Conservation (phyloP, 1,139 yeast species). For the Kodamaea plutei region DNA sequence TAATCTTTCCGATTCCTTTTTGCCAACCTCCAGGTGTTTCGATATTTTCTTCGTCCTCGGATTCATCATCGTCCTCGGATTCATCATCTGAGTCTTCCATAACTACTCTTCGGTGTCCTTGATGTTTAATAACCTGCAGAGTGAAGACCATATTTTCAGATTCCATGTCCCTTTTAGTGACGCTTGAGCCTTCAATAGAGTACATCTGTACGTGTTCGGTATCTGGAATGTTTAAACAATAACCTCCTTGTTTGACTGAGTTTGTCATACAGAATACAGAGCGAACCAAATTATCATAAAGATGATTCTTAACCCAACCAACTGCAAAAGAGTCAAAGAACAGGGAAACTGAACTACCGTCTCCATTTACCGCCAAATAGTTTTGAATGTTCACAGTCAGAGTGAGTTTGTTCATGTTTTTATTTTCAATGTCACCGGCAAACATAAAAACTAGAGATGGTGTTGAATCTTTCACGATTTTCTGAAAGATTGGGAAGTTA, state of each 20-base stretch:
- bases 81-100: not conserved
- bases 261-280: conserved; percentile 44
- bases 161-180: too few relatives aligned
- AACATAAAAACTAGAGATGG: conserved; percentile 36
- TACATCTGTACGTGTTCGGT: too few relatives aligned
- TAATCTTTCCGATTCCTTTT: too few relatives aligned
- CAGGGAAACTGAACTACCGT: conserved; percentile 10
- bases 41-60: not conserved
- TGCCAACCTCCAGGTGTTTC: too few relatives aligned
- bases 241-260: conserved; percentile 28
- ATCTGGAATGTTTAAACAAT: conserved; percentile 37
- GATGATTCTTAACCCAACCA: conserved; percentile 32
- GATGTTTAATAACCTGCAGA: not conserved
- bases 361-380: too few relatives aligned
- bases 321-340: conserved; percentile 42
- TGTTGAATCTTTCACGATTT: conserved; percentile 16
- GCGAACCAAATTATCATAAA: conserved; percentile 30
- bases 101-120: not conserved
- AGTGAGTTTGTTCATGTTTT: too few relatives aligned
- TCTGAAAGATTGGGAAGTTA: conserved; percentile 21
- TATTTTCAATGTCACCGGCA: conserved; percentile 14
- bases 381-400: too few relatives aligned
- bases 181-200: conserved; percentile 21
- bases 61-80: not conserved
- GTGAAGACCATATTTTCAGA: not conserved